Base-by-base conservation (phyloP, 169 alveolate genomes). In the Blepharisma undulans region DNA sequence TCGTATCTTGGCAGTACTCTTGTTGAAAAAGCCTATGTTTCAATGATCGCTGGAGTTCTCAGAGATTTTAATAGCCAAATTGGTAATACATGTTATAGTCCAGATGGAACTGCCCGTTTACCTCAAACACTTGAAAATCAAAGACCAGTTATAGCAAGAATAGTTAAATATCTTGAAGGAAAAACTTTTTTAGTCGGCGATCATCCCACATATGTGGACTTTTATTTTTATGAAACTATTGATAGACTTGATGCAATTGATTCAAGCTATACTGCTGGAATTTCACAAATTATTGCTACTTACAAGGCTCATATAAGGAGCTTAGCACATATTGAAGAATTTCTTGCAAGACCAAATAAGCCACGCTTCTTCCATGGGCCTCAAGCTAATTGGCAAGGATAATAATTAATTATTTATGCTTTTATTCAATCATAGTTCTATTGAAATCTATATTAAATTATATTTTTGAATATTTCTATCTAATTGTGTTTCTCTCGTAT, bases 141-240 rank as follows among this genome's bases (percentile, higher is more conserved):
- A 21, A 21, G 61, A 21, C 8, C 48, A 22, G 74, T 19, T 10
- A 12, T 88, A 21, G 78, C 66, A 7, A 86, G 27, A 30, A 71
- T 86, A 21, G 84, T 34, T 30, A 61, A 86, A 27, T 86, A 25
- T 33, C 59, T 86, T 25, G 91, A 85, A 25, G 84, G 29, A 19
- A 86, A 86, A 18, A 22, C 25, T 12, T 86, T 25, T 60, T n/a
- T 86, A 21, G 34, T 72, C 1, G 91, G 91, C 14, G 89, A n/a
- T 4, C 79, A 84, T 32, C 89, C 78, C 74, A 84, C 89, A 22
- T 84, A 30, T 25, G 36, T 59, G 32, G 89, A 84, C 77, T 84
- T 84, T 84, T 36, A 21, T 4, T 84, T 84, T 1, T 84, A 32
- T 36, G 89, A 84, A 60, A 30, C 36, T 7, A 25, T 79, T 25